A percentile compares a stretch with the other conserved stretches of the same genome.
These are phyloP conservation scores for Endoconidiophora laricicola DNA, from an alignment of 2,329 filamentous ascomycete genomes.

Conservation along the genomic window DNA sequence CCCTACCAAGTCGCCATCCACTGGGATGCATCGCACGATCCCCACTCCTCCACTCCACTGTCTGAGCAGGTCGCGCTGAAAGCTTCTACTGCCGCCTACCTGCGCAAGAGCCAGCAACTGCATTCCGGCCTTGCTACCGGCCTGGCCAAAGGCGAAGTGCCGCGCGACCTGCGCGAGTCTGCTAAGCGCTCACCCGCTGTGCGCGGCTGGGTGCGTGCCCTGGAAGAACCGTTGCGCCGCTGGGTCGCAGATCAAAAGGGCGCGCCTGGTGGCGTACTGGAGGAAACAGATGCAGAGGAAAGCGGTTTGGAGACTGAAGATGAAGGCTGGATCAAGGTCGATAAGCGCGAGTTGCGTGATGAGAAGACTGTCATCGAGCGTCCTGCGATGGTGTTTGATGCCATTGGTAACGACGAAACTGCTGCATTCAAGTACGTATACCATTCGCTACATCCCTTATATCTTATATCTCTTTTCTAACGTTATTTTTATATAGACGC, in stretches of 20 bases:
- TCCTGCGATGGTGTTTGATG: conserved; percentile 62
- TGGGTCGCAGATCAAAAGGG: conserved; percentile 45
- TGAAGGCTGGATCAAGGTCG: conserved; percentile 80
- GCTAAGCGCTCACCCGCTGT: conserved; percentile 69
- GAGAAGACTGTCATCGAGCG: conserved; percentile 19
- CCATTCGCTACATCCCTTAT: background rate
- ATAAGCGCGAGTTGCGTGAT: conserved; percentile 28
- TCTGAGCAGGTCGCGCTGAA: conserved; percentile 34
- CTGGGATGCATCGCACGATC: conserved; percentile 41
- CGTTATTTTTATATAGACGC: conserved; percentile 35
- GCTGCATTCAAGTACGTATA: conserved; percentile 63
- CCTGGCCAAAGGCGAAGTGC: conserved; percentile 42
- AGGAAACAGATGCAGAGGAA: conserved; percentile 19
- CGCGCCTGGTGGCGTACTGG: conserved; percentile 11
- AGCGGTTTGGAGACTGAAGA: conserved; percentile 38
- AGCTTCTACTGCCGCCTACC: conserved; percentile 25
- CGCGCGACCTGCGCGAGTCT: conserved; percentile 62
- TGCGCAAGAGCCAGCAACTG: conserved; percentile 30
- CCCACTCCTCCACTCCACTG: conserved; percentile 19
- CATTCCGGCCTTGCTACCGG: conserved; percentile 25
- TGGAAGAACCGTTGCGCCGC: conserved; percentile 68
- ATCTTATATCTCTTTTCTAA: conserved; percentile 8
- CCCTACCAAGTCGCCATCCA: conserved; percentile 80
- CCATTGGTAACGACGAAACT: conserved; percentile 54
- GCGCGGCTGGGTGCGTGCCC: conserved; percentile 59